Conservation (phyloP, 805 yeast genomes). For the Suhomyces kilbournensis region DNA sequence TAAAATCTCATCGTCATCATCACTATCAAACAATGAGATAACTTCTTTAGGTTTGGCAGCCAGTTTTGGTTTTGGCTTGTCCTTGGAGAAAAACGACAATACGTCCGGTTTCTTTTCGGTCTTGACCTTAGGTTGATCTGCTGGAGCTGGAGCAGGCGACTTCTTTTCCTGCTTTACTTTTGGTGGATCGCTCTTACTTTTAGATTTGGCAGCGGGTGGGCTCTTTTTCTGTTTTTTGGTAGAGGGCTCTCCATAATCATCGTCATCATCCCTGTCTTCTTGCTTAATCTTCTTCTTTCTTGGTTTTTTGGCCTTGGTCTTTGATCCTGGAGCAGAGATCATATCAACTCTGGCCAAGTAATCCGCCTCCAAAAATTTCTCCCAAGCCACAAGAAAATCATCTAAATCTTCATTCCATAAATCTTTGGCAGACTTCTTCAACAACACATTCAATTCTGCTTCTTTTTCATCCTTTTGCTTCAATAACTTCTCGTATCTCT, state of each 20-base stretch:
- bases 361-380: conserved; percentile 64
- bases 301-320: conserved; percentile 28
- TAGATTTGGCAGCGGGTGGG: not conserved
- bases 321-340: conserved; percentile 43
- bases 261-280: conserved; percentile 9
- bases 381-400: conserved; percentile 64
- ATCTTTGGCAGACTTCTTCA: conserved; percentile 75
- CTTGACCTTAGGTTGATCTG: conserved; percentile 1
- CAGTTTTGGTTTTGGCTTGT: conserved; percentile 1
- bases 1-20: conserved; percentile 34
- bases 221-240: conserved; percentile 4
- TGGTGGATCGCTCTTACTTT: not conserved
- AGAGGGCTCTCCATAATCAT: conserved; percentile 3
- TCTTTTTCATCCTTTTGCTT: conserved; percentile 72
- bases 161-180: not conserved
- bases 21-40: conserved; percentile 25
- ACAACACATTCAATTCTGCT: conserved; percentile 60
- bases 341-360: conserved; percentile 53
- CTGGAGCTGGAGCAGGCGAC: not conserved
- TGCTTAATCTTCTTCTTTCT: conserved; percentile 11
- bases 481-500: conserved; percentile 78
- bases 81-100: conserved; percentile 15
- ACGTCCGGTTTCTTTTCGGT: conserved; percentile 12
- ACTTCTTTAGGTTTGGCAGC: conserved; percentile 8
- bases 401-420: conserved; percentile 86